Evolutionary conservation across 192 early-diverging fungal genomes (phyloP).

Genomic region (Coemansia erecta): DNA sequence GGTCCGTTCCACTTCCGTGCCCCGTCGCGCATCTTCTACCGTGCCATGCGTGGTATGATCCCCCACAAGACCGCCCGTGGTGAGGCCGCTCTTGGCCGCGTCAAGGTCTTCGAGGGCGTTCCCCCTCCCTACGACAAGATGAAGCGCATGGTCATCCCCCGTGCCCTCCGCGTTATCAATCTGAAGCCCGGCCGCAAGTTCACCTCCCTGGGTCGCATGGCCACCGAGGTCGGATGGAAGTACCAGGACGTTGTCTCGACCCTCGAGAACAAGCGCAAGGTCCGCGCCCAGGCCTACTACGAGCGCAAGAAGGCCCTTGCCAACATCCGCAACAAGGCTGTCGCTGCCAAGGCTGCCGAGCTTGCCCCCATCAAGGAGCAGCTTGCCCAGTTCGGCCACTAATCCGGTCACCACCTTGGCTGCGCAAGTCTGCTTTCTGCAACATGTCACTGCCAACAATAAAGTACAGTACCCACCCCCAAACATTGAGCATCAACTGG

Average conservation of each 20-base stretch:
- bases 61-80: slow-evolving; percentile 99
- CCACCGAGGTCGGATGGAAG: slow-evolving; percentile 98
- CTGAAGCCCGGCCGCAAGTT: slow-evolving; percentile 98
- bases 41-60: slow-evolving; percentile 96
- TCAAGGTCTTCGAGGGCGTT: slow-evolving; percentile 99
- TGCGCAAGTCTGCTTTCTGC: not conserved
- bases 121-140: slow-evolving; percentile 95
- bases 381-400: slow-evolving; percentile 60
- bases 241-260: slow-evolving; percentile 95
- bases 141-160: slow-evolving; percentile 97
- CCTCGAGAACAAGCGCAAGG: slow-evolving; percentile 99
- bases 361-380: slow-evolving; percentile 59
- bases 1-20: slow-evolving; percentile 99
- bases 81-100: slow-evolving; percentile 91
- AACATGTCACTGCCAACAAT: slow-evolving; percentile 3
- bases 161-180: slow-evolving; percentile 94
- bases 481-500: too few relatives aligned
- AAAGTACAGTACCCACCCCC: slow-evolving; percentile 1
- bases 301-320: slow-evolving; percentile 82
- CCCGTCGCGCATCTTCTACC: slow-evolving; percentile 96
- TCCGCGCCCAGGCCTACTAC: slow-evolving; percentile 87
- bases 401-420: slow-evolving; percentile 12
- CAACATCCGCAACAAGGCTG: slow-evolving; percentile 64
- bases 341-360: slow-evolving; percentile 54
- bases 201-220: slow-evolving; percentile 91